These are phyloP conservation scores for Peronospora farinosa DNA, from an alignment of 352 stramenopile genomes.

Conservation along the genomic window DNA sequence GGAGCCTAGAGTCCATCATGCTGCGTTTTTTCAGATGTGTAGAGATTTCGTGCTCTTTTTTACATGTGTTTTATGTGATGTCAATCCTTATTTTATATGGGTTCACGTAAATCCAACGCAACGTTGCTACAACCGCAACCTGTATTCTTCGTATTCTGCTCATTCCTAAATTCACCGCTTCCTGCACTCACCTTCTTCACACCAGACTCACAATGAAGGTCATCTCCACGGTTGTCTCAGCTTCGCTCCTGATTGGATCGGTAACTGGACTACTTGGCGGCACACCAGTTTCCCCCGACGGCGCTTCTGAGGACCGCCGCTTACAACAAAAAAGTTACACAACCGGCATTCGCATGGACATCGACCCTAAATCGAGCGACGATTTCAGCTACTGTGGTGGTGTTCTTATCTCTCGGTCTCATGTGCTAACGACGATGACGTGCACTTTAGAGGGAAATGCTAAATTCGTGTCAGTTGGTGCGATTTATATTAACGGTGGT, in stretches of 20 bases:
- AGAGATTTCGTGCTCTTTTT: too few species aligned
- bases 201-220: constrained; percentile 7
- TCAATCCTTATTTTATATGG: too few species aligned
- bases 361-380: constrained; percentile 15
- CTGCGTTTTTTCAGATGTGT: too few species aligned
- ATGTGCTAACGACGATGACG: constrained; percentile 26
- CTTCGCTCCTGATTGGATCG: constrained; percentile 19
- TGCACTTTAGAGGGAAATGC: constrained; percentile 8
- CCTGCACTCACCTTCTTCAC: too few species aligned
- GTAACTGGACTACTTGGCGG: constrained; percentile 29
- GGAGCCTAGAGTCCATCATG: too few species aligned
- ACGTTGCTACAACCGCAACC: too few species aligned
- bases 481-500: neutral
- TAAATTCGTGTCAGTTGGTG: constrained; percentile 23
- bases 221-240: constrained; percentile 17
- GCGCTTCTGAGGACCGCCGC: neutral
- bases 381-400: constrained; percentile 24
- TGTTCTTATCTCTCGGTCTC: constrained; percentile 14
- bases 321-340: constrained; percentile 31
- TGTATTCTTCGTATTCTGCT: too few species aligned
- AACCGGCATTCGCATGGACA: constrained; percentile 27
- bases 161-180: too few species aligned
- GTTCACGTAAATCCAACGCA: too few species aligned
- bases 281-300: constrained; percentile 26
- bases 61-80: too few species aligned